phyloP scores from a whole-genome alignment of 2,329 filamentous ascomycete species.

The Neonectria faginata region DNA sequence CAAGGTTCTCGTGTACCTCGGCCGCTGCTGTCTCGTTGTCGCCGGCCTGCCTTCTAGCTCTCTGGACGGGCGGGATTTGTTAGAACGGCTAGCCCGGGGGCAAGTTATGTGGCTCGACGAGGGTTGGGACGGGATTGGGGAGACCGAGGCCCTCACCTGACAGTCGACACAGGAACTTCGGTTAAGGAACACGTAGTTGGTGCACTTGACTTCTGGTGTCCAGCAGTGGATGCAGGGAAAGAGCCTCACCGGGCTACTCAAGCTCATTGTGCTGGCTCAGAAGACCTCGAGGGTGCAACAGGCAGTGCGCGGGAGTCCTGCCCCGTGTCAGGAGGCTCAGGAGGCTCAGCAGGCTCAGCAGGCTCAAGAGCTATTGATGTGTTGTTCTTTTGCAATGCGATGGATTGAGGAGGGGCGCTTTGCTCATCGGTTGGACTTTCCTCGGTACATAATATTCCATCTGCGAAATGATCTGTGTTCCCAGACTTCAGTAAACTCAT shows the following conservation, averaged over 20 bases:
- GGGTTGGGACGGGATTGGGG: background rate
- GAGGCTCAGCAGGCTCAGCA: constrained; percentile 7
- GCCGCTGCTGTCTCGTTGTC: constrained; percentile 35
- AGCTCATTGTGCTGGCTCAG: constrained; percentile 32
- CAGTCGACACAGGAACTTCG: constrained; percentile 42
- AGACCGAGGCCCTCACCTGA: constrained; percentile 31
- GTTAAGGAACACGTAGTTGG: constrained; percentile 43
- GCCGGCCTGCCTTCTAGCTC: constrained; percentile 25
- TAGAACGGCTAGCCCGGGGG: constrained; percentile 3
- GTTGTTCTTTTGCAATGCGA: constrained; percentile 19
- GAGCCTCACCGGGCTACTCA: constrained; percentile 33
- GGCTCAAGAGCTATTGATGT: constrained; percentile 2
- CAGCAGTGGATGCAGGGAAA: constrained; percentile 40
- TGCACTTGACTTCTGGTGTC: constrained; percentile 43
- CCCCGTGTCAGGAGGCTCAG: constrained; percentile 14
- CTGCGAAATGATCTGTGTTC: constrained; percentile 12
- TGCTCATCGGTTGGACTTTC: constrained; percentile 1
- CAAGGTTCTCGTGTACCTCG: constrained; percentile 40
- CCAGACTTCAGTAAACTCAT: constrained; percentile 11
- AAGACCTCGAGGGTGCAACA: constrained; percentile 21
- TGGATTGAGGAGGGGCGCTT: constrained; percentile 2
- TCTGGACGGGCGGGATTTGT: constrained; percentile 30
- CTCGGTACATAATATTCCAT: constrained; percentile 12
- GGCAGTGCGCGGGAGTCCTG: constrained; percentile 9
- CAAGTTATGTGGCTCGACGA: background rate